Evolutionary conservation across 305 asterid species (phyloP).

Genomic region (Fraxinus sp.): DNA sequence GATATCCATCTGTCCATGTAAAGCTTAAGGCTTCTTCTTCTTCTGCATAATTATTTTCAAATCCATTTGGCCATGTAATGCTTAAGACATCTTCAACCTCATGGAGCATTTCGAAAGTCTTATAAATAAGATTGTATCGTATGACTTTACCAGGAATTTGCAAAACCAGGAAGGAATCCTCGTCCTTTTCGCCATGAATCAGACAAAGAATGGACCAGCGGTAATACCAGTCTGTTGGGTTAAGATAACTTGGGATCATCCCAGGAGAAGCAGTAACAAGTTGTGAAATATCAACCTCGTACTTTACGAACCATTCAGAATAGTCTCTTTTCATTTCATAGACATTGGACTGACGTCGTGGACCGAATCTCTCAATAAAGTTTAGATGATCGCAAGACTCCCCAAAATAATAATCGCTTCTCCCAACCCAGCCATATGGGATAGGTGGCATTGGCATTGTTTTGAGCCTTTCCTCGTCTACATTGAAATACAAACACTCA

Average conservation of each 20-base stretch:
- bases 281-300: slow-evolving; percentile 23
- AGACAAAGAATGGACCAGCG: neutral
- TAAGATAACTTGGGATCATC: neutral
- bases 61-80: neutral
- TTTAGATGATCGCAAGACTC: slow-evolving; percentile 32
- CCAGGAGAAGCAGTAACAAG: slow-evolving; percentile 4
- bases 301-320: slow-evolving; percentile 33
- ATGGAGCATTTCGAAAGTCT: slow-evolving; percentile 13
- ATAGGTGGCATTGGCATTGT: slow-evolving; percentile 11
- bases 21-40: neutral
- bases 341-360: slow-evolving; percentile 2
- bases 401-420: slow-evolving; percentile 7
- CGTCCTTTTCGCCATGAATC: slow-evolving; percentile 8
- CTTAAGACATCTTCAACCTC: neutral
- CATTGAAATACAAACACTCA: slow-evolving; percentile 16
- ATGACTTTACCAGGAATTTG: slow-evolving; percentile 18
- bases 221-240: neutral
- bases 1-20: neutral
- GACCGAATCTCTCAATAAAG: slow-evolving; percentile 12
- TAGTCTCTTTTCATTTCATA: slow-evolving; percentile 36
- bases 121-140: slow-evolving; percentile 19
- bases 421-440: neutral
- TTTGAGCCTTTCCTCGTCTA: slow-evolving; percentile 12
- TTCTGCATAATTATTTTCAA: neutral
- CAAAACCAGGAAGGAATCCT: slow-evolving; percentile 25